phyloP scores from a whole-genome alignment of 1,284 basidiomycete species.

The Austroboletus sp. region DNA sequence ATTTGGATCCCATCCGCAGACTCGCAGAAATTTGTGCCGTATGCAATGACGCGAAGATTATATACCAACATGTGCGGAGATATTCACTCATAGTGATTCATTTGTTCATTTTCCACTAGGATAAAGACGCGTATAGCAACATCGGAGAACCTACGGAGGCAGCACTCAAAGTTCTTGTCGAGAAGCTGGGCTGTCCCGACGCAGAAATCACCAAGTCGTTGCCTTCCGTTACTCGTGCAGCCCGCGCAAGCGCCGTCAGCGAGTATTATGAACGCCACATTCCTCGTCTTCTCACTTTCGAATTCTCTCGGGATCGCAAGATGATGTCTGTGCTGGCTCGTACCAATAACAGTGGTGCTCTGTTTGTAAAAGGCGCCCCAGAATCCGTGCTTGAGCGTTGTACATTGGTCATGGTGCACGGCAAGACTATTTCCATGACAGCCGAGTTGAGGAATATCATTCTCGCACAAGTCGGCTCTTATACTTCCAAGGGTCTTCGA shows the following conservation, averaged over 20 bases:
- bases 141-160: constrained; percentile 97
- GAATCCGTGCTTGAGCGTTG: constrained; percentile 91
- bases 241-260: constrained; percentile 79
- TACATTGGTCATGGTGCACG: constrained; percentile 64
- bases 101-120: constrained; percentile 40
- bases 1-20: constrained; percentile 69
- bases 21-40: constrained; percentile 85
- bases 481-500: constrained; percentile 79
- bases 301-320: constrained; percentile 96
- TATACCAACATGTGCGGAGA: constrained; percentile 67
- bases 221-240: constrained; percentile 47
- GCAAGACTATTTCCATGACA: constrained; percentile 60
- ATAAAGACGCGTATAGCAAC: constrained; percentile 73
- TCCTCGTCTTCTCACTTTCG: constrained; percentile 84
- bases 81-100: background rate
- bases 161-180: constrained; percentile 85
- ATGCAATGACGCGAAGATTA: constrained; percentile 87
- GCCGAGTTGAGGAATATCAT: constrained; percentile 56
- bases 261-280: constrained; percentile 72
- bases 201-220: constrained; percentile 52
- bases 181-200: constrained; percentile 73
- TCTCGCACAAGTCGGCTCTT: constrained; percentile 61
- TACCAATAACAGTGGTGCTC: constrained; percentile 52
- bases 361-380: constrained; percentile 93
- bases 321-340: constrained; percentile 94